Evolutionary conservation across 2,329 filamentous ascomycete genomes (phyloP).

Genomic region (Ceratocystis destructans): DNA sequence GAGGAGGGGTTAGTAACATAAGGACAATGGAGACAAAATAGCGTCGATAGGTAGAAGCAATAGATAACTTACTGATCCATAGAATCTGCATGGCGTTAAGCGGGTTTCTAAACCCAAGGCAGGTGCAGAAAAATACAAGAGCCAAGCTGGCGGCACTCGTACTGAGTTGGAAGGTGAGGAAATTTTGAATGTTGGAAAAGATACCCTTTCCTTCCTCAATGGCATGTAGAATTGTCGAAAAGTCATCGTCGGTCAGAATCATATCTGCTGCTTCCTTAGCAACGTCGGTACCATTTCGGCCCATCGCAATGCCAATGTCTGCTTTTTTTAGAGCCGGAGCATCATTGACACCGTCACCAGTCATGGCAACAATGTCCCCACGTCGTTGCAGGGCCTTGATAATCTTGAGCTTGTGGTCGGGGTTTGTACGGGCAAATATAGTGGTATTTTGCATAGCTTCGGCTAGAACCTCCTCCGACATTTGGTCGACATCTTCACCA

Average conservation of each 20-base stretch:
- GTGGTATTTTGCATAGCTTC: slow-evolving; percentile 77
- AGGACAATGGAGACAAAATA: not conserved
- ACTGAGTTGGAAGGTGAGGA: slow-evolving; percentile 94
- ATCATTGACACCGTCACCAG: slow-evolving; percentile 94
- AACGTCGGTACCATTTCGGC: slow-evolving; percentile 84
- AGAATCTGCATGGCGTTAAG: slow-evolving; percentile 99
- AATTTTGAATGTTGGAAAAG: slow-evolving; percentile 99
- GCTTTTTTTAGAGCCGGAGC: slow-evolving; percentile 92
- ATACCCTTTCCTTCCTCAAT: slow-evolving; percentile 99
- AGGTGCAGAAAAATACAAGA: slow-evolving; percentile 82
- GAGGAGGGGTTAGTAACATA: slow-evolving; percentile 19
- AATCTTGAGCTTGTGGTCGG: slow-evolving; percentile 97
- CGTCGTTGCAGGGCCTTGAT: slow-evolving; percentile 79
- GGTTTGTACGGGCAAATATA: slow-evolving; percentile 90
- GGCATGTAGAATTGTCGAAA: slow-evolving; percentile 79
- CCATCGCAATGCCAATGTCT: slow-evolving; percentile 97
- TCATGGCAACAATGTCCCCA: slow-evolving; percentile 97
- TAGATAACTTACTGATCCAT: slow-evolving; percentile 78
- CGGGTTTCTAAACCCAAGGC: slow-evolving; percentile 85
- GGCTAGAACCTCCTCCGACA: slow-evolving; percentile 74
- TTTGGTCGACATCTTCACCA: slow-evolving; percentile 83
- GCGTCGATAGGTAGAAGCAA: not conserved
- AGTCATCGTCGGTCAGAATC: slow-evolving; percentile 82
- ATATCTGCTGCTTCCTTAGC: slow-evolving; percentile 94
- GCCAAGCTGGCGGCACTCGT: slow-evolving; percentile 89